Evolutionary conservation across 192 early-diverging fungal genomes (phyloP), one percentile per base, ranked within the genome.

Genomic region (Mortierella antarctica): DNA sequence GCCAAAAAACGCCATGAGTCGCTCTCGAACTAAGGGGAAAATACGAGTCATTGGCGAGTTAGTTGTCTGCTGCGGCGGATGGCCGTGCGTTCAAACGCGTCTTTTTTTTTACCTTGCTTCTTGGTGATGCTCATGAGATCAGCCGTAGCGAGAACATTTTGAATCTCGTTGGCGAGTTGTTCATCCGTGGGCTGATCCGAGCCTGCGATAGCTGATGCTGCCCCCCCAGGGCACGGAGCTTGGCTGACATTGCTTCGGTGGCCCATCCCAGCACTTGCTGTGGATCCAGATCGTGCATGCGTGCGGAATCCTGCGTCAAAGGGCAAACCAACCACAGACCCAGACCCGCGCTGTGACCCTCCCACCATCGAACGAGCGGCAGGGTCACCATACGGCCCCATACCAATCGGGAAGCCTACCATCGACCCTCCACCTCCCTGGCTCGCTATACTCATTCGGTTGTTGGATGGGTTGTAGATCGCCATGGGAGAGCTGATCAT

Each of bases 61-160:
- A 49, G 57, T 41, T n/a, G 1, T 47, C 40, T 39, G 40, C 6
- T 6, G 8, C 40, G 9, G 41, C 13, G 41, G 15, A n/a, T n/a
- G n/a, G n/a, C n/a, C n/a, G n/a, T n/a, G n/a, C n/a, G 46, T 40
- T 40, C 17, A 40, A 40, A 4, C 17, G 39, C 13, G 54, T 13
- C 13, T 21, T 20, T 56, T 13, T 13, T 56, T 56, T 65, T 88
- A 88, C 87, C 89, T 88, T 95, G 94, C 84, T 98, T 98, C 89
- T 99, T 98, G 52, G 98, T 99, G 57, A 99, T 93, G n/a, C 92
- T 94, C 97, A 98, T 98, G 63, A 99, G 82, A 71, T 99, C 93
- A 10, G 95, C 95, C 0, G 93, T 94, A 14, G 91, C 82, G 21
- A 99, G 88, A 42, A 98, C 94, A 70, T 92, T 92, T 64, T 87